Base-by-base conservation (phyloP, 345 rosid genomes). In the Moricandia moricandioides region DNA sequence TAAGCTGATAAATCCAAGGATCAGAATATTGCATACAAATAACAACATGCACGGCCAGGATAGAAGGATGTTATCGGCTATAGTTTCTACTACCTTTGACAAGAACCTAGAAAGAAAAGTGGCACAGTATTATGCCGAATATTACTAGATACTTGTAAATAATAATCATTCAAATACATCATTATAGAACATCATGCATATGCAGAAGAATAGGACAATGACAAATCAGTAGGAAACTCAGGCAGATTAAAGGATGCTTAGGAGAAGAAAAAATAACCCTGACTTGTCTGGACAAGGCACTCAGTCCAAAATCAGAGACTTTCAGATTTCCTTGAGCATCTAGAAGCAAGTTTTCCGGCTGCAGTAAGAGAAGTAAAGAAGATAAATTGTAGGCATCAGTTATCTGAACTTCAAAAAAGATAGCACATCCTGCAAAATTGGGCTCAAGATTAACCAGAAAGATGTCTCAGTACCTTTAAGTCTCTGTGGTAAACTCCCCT, bases 261-360 rank as follows among this genome's bases (percentile, higher is more conserved):
- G 6, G 12, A 37, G 21, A 68, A 60, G 8, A 67, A 37, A 18
- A 16, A 37, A 85, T 70, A 95, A 95, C 98, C 76, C 98, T 85
- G 83, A 95, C 96, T 95, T 95, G 99, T 73, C 94, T 97, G 67
- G 97, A 94, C 57, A 95, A 82, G 56, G 99, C 99, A 83, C 99
- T 95, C 81, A 95, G 79, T 60, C 99, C 99, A 84, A 95, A 95
- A 82, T 95, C 99, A 14, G 97, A 95, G 71, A 95, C 90, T 87
- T 88, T 95, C 65, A 95, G 96, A 81, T 76, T 64, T 78, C 98
- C 98, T 79, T 58, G 88, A 40, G 91, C 91, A 88, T 95, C 99
- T 70, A 95, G 74, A 76, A 92, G 88, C 78, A 95, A 82, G 81
- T 95, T 95, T 78, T 95, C 99, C 2, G 98, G 99, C 99, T 95